Evolutionary conservation across 257 asterid genomes (phyloP).

Genomic region (Phtheirospermum japonicum): DNA sequence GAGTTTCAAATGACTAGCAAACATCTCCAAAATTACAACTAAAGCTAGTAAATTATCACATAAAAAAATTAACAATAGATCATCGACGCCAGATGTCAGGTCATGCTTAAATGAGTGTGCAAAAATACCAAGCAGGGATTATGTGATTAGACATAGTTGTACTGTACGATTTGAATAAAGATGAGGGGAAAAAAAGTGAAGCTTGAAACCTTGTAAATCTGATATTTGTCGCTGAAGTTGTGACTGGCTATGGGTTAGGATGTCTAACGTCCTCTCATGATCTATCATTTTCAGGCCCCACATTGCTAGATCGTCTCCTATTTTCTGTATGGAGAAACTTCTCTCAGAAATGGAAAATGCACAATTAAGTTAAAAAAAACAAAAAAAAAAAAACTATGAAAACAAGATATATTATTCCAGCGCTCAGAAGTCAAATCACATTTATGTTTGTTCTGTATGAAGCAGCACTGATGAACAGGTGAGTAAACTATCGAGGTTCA

Average conservation of each 20-base stretch:
- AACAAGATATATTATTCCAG: background rate
- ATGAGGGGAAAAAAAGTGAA: background rate
- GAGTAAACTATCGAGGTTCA: background rate
- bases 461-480: background rate
- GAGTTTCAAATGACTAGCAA: no score
- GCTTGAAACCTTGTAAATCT: constrained; percentile 47
- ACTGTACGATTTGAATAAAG: background rate
- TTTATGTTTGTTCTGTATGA: background rate
- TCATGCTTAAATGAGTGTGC: no score
- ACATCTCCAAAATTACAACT: no score
- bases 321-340: constrained; percentile 32
- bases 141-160: background rate
- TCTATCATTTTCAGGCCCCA: constrained; percentile 15
- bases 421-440: background rate
- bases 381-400: background rate
- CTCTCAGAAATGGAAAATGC: constrained; percentile 17
- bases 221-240: constrained; percentile 26
- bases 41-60: no score
- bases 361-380: no score
- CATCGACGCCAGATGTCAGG: no score
- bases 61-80: no score
- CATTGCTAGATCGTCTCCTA: constrained; percentile 36
- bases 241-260: constrained; percentile 1
- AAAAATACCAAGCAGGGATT: background rate
- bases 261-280: constrained; percentile 24